Conservation (phyloP, 2,329 filamentous ascomycete species). For the Magnaporthiopsis rhizophila region DNA sequence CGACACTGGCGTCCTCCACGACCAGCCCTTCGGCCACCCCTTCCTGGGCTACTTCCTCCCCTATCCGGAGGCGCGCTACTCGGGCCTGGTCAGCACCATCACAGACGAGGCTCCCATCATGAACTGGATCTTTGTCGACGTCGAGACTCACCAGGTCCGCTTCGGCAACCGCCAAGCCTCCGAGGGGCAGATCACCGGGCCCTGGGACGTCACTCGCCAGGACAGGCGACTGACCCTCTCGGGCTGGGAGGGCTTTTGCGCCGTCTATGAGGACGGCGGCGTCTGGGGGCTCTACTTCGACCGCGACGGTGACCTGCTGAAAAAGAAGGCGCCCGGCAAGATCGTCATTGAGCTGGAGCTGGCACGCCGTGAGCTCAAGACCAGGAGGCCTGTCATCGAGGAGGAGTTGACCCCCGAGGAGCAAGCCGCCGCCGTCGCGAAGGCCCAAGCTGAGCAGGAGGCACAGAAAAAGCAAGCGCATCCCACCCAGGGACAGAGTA, state of each 20-base stretch:
- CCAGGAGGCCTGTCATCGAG: constrained; percentile 6
- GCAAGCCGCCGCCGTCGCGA: background rate
- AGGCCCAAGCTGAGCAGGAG: constrained; percentile 2
- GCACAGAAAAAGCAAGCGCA: background rate
- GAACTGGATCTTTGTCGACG: constrained; percentile 43
- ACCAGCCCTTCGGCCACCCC: constrained; percentile 33
- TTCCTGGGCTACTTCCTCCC: constrained; percentile 51
- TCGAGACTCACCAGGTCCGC: constrained; percentile 35
- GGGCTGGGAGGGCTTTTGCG: constrained; percentile 42
- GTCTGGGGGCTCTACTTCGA: constrained; percentile 42
- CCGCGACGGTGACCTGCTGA: constrained; percentile 34
- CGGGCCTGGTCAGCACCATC: constrained; percentile 40
- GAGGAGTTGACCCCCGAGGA: background rate
- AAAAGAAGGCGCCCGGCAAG: constrained; percentile 36
- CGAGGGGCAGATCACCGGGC: constrained; percentile 35
- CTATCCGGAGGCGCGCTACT: constrained; percentile 42
- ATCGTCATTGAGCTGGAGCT: constrained; percentile 49
- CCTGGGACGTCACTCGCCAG: constrained; percentile 44
- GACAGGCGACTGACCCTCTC: constrained; percentile 41
- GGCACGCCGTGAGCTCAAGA: constrained; percentile 37
- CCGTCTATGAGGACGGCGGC: constrained; percentile 32
- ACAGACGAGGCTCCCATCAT: constrained; percentile 39
- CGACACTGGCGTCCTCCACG: constrained; percentile 27
- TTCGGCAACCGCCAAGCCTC: constrained; percentile 35
- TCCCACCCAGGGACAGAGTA: background rate